Conservation (phyloP, 2,329 filamentous ascomycete genomes). For the Falciphora oryzae region DNA sequence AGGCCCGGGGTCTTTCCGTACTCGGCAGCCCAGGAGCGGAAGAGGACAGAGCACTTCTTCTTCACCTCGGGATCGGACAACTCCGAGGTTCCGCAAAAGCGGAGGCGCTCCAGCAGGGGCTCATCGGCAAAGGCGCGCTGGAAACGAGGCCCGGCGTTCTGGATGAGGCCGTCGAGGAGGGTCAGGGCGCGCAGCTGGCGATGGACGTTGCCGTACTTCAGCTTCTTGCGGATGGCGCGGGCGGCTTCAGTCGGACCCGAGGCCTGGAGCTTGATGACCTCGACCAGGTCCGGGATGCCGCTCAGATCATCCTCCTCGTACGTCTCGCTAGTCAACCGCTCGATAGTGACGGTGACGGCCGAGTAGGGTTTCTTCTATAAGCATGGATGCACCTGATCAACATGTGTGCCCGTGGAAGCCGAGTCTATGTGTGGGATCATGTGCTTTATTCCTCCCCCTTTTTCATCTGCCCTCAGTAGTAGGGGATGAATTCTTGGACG, state of each 20-base stretch:
- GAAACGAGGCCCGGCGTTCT: conserved; percentile 86
- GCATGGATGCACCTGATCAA: background rate
- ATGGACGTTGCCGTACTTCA: conserved; percentile 96
- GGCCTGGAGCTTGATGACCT: conserved; percentile 84
- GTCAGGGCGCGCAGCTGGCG: conserved; percentile 83
- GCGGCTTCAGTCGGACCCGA: conserved; percentile 86
- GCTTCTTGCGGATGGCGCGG: conserved; percentile 89
- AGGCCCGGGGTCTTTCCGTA: conserved; percentile 80
- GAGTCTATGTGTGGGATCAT: background rate
- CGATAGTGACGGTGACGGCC: conserved; percentile 87
- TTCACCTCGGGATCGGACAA: conserved; percentile 82
- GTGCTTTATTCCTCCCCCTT: background rate
- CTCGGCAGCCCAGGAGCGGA: conserved; percentile 76
- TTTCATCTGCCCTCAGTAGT: background rate
- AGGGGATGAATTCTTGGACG: background rate
- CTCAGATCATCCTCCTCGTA: conserved; percentile 88
- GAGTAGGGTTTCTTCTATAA: conserved; percentile 78
- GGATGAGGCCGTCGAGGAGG: conserved; percentile 86
- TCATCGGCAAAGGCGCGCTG: conserved; percentile 86
- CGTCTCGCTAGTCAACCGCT: conserved; percentile 81
- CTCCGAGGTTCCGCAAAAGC: conserved; percentile 79
- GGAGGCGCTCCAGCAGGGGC: conserved; percentile 81
- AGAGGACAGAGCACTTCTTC: conserved; percentile 81
- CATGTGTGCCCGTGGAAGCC: background rate
- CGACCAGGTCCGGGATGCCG: conserved; percentile 89